Evolutionary conservation across 306 rosid species (phyloP).

Genomic region (Gastrolobium bilobum): DNA sequence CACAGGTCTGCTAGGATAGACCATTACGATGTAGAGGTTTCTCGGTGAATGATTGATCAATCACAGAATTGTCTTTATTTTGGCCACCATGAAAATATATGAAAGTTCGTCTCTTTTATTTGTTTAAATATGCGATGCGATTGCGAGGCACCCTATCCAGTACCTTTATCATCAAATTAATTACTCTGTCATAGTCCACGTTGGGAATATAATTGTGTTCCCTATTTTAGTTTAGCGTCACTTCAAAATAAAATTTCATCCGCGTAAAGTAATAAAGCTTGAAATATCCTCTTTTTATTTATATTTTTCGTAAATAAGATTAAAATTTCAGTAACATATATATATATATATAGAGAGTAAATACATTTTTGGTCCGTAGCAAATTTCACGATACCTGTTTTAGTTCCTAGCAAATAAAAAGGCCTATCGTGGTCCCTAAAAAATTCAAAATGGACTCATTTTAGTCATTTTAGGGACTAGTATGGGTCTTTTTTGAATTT

Average conservation of each 20-base stretch:
- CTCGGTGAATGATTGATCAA: conserved; percentile 66
- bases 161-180: not conserved
- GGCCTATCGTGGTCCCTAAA: no score
- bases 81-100: conserved; percentile 35
- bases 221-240: not conserved
- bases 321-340: no score
- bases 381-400: no score
- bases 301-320: no score
- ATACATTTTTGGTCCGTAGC: no score
- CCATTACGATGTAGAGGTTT: conserved; percentile 48
- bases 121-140: not conserved
- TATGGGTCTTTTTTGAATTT: no score
- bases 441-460: no score
- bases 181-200: not conserved
- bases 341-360: no score
- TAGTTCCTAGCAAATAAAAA: no score
- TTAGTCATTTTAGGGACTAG: no score
- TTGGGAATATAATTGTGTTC: conserved; percentile 4
- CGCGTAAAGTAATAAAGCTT: not conserved
- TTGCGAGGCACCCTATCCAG: conserved; percentile 39
- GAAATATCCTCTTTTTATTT: no score
- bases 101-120: conserved; percentile 21
- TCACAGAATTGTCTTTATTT: conserved; percentile 67
- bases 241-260: conserved; percentile 16
- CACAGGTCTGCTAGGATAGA: conserved; percentile 54